Conservation (phyloP, 441 rosid genomes). For the Manihot esculenta region DNA sequence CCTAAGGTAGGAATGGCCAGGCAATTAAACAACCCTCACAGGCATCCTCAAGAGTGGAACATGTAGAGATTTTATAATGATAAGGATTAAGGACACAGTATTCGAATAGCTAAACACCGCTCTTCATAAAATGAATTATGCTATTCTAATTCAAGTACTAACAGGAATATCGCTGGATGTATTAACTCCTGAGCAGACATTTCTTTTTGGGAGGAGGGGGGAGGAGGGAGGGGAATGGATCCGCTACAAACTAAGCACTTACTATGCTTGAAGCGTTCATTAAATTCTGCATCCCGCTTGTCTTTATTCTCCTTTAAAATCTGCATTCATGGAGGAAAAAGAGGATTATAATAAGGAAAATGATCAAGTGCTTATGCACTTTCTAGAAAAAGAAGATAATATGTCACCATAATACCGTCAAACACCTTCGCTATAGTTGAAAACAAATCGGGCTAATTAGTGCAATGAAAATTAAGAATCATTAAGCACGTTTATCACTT, state of each 20-base stretch:
- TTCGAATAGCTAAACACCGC: background rate
- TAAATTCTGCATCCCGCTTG: constrained; percentile 91
- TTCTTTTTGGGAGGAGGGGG: no score
- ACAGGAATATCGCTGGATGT: background rate
- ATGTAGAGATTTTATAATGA: background rate
- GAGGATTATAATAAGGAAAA: background rate
- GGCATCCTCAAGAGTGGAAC: background rate
- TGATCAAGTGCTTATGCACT: background rate
- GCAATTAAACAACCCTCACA: background rate
- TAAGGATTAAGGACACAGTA: background rate
- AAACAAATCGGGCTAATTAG: background rate
- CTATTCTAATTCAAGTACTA: background rate
- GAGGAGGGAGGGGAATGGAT: background rate
- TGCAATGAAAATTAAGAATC: background rate
- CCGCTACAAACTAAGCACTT: constrained; percentile 28
- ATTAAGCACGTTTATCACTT: background rate
- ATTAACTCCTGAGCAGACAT: background rate
- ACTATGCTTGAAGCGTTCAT: constrained; percentile 95
- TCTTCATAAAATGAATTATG: background rate
- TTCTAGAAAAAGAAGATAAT: background rate
- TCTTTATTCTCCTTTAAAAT: constrained; percentile 94
- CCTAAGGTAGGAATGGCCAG: background rate
- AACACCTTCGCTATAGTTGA: background rate
- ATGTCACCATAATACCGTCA: background rate
- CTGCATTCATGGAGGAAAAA: constrained; percentile 31